Evolutionary conservation across 2,329 filamentous ascomycete genomes (phyloP), one percentile per base, ranked within the genome.

Genomic region (Hymenoscyphus fructigenus): DNA sequence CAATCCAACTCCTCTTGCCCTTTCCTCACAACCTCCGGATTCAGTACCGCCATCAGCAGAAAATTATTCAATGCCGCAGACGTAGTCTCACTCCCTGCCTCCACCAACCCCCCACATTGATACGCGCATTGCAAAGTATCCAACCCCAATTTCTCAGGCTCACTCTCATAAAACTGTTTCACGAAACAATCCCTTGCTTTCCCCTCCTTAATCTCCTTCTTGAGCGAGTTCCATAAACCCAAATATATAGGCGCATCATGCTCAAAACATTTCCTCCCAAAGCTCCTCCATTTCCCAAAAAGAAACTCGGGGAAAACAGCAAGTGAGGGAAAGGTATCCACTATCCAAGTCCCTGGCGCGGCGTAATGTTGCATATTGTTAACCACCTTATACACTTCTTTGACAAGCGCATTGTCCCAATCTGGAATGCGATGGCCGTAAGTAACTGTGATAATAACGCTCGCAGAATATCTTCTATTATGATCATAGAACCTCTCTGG

Each of bases 51-150:
- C 2, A 78, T 78, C 34, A 77, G 71, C 10, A 77, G 68, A 67
- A 77, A 79, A 2, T 62, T 68, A 14, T 73, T 69, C 12, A 78
- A 64, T 1, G 70, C 71, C 5, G 74, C 64, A 15, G 69, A 66
- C 2, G 74, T 74, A 0, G 77, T 78, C 64, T 79, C 78, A 2
- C 73, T 68, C 3, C 71, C 73, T 7, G 71, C 73, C 15, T 79
- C 80, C n/a, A 82, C 82, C 0, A 81, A 77, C 0, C 79, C 78
- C 3, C 80, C 80, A 0, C 79, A 78, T 0, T 78, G 75, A 50
- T 82, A 82, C 0, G 79, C 79, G 34, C 79, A 73, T 55, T 83
- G 81, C 0, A 80, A 66, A 41, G 79, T 78, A 0, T 75, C 75
- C 74, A 82, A 79, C 1, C 78, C 79, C 0, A 79, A 69, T 17